Evolutionary conservation across 192 early-diverging fungal genomes (phyloP), one percentile per base, ranked within the genome.

Genomic region (Neocallimastix lanati): DNA sequence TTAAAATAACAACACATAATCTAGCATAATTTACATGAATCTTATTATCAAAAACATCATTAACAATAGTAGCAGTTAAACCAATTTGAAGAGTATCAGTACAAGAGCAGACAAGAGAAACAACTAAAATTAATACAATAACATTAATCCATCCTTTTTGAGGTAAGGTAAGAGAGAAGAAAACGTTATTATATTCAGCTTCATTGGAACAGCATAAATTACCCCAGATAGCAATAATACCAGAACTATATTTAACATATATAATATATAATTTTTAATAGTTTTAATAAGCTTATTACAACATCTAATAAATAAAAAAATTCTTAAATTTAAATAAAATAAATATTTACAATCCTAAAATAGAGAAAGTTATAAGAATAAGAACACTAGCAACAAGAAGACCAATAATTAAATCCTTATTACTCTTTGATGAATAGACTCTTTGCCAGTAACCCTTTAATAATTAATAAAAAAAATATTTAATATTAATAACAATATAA

Each of bases 391-490:
- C 92, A 79, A 85, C 81, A 79, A 88, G 77, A 27, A 89, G 86
- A 58, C 88, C 88, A 81, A 83, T 85, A 78, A 84, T 84, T 82
- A 93, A 78, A n/a, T 90, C 88, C 28, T 87, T 84, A 80, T 93
- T 87, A 76, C 85, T 86, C 28, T 85, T 85, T 15, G 92, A 88
- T 25, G 91, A 85, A 88, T 91, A 93, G 14, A 91, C 88, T 58
- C 91, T 88, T 85, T 93, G 92, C 92, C 92, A 93, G 36, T 90
- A 89, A 28, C 86, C 88, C 82, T 83, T n/a, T n/a, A n/a, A n/a
- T n/a, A n/a, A n/a, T n/a, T n/a, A n/a, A n/a, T n/a, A n/a, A n/a
- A n/a, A n/a, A n/a, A n/a, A n/a, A n/a, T n/a, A n/a, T n/a, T n/a
- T n/a, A n/a, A n/a, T n/a, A n/a, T n/a, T n/a, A n/a, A n/a, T n/a